Evolutionary conservation across 2,329 filamentous ascomycete genomes (phyloP), one percentile per base, ranked within the genome.

Genomic region (Fusarium newnesense): DNA sequence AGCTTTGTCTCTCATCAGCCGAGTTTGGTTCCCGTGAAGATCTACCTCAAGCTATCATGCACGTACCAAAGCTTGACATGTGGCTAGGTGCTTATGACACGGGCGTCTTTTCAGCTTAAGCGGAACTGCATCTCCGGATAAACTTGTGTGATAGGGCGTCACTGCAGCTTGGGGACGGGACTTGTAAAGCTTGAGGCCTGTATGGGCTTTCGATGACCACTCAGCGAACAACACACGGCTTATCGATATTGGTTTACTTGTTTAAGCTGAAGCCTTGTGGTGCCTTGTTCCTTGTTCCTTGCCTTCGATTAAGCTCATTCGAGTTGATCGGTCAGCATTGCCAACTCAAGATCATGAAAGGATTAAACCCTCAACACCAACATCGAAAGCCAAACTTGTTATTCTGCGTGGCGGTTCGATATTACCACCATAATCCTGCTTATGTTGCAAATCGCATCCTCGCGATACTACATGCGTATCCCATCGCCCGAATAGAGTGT

Each of bases 171-270:
- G 53, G 58, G 61, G 57, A 74, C 60, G 64, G 67, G 65, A 60
- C 50, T 58, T 67, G 46, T 13, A 39, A 60, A 26, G 28, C 60
- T 40, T 44, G 54, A 39, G 42, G 34, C 47, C 52, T 67, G 58
- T 43, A 43, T 57, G 36, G 50, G 39, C 60, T 60, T 54, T 53
- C 16, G 43, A 53, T 47, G 53, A 40, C 76, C 74, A 77, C 30
- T 77, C 43, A 76, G 66, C 56, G 61, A 56, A 64, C 68, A 77
- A 77, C 76, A 77, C 74, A 77, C 76, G 76, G 63, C 76, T 68
- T 56, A 26, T 54, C 47, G 62, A 60, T 60, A 63, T 43, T 74
- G 70, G 68, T n/a, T 47, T 56, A 52, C 58, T 46, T 72, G 64
- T 46, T 60, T 63, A 62, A 65, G 60, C 68, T 71, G 67, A 67